Evolutionary conservation across 2,329 filamentous ascomycete genomes (phyloP).

Genomic region (Penicillium sp.): DNA sequence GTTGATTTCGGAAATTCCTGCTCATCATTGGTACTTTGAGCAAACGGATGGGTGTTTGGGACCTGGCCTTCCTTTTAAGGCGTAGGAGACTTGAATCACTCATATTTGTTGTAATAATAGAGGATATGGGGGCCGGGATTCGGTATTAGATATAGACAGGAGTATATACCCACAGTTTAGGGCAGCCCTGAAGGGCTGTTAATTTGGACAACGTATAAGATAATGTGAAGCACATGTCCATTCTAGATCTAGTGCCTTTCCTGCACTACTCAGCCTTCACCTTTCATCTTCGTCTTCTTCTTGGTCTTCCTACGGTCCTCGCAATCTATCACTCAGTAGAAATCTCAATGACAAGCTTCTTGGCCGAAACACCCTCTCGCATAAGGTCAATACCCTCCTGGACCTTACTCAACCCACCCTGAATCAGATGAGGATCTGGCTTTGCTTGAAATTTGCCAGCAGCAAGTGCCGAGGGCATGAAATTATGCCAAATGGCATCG

Average conservation of each 20-base stretch:
- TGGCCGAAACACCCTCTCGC: slow-evolving; percentile 26
- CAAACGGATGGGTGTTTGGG: slow-evolving; percentile 20
- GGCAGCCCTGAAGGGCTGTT: neutral
- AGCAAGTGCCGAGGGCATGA: slow-evolving; percentile 35
- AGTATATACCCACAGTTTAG: neutral
- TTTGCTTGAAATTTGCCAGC: slow-evolving; percentile 34
- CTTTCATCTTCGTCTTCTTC: no score
- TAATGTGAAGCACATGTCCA: no score
- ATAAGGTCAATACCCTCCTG: slow-evolving; percentile 23
- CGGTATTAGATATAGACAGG: neutral
- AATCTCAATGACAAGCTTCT: slow-evolving; percentile 26
- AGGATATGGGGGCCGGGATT: neutral
- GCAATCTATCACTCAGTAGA: neutral
- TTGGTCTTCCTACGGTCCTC: no score
- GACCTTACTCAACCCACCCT: slow-evolving; percentile 22
- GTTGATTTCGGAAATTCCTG: slow-evolving; percentile 11
- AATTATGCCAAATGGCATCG: slow-evolving; percentile 27
- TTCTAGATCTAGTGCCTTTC: no score
- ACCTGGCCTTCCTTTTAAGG: slow-evolving; percentile 14
- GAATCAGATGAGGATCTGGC: slow-evolving; percentile 26
- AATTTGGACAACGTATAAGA: neutral
- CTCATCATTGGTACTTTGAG: slow-evolving; percentile 29
- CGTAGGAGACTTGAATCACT: neutral
- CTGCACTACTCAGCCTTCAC: no score
- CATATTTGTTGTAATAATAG: neutral